phyloP scores from a whole-genome alignment of 1,284 basidiomycete species.

The Butyriboletus regius region DNA sequence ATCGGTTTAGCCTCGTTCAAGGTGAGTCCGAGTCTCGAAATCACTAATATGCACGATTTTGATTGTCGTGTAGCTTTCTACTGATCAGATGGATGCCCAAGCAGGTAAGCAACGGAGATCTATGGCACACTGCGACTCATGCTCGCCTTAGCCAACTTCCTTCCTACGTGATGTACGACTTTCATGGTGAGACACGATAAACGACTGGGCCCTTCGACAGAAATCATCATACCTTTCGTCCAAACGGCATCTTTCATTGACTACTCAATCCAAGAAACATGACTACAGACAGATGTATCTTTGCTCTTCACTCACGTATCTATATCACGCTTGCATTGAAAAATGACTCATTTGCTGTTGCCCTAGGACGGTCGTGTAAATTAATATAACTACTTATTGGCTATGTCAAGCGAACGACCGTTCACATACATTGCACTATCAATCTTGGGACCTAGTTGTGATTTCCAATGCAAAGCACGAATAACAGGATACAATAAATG shows the following conservation, averaged over 20 bases:
- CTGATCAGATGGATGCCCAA: constrained; percentile 50
- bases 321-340: constrained; percentile 28
- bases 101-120: constrained; percentile 39
- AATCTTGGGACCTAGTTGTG: constrained; percentile 13
- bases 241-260: constrained; percentile 12
- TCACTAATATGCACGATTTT: constrained; percentile 6
- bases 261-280: constrained; percentile 14
- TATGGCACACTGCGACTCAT: constrained; percentile 11
- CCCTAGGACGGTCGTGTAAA: constrained; percentile 21
- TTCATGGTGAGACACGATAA: constrained; percentile 1
- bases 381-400: constrained; percentile 30
- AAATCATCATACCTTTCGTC: constrained; percentile 3
- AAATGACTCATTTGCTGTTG: constrained; percentile 17
- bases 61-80: constrained; percentile 37
- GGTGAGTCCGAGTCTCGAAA: constrained; percentile 31
- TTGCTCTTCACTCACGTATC: constrained; percentile 26
- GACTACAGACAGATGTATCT: constrained; percentile 24
- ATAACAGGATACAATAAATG: constrained; percentile 30
- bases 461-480: constrained; percentile 7
- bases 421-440: not conserved
- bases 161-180: constrained; percentile 24
- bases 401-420: not conserved
- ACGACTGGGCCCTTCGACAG: not conserved
- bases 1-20: constrained; percentile 71
- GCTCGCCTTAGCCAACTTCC: constrained; percentile 36